Conservation (phyloP, 2,329 filamentous ascomycete species). For the Ampelomyces quisqualis region DNA sequence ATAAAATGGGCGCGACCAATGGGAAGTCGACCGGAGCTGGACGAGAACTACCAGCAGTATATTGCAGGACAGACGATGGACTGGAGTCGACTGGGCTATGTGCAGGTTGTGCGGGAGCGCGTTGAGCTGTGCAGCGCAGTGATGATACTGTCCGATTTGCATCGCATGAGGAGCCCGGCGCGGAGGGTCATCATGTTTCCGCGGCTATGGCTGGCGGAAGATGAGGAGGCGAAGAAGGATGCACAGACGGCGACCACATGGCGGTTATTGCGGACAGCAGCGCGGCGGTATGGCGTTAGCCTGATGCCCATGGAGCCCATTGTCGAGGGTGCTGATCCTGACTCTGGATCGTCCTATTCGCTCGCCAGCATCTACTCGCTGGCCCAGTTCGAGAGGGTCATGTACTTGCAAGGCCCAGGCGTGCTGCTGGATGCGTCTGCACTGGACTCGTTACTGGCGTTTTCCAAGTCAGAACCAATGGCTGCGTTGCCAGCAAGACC, state of each 20-base stretch:
- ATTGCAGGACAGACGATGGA: constrained; percentile 42
- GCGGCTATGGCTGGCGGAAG: constrained; percentile 37
- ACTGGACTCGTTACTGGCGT: constrained; percentile 48
- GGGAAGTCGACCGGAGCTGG: constrained; percentile 27
- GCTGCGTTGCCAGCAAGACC: constrained; percentile 38
- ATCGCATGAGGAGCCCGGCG: constrained; percentile 49
- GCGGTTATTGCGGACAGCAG: constrained; percentile 49
- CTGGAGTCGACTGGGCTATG: constrained; percentile 51
- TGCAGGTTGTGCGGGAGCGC: constrained; percentile 50
- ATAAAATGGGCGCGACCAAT: constrained; percentile 42
- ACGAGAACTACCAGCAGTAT: constrained; percentile 36
- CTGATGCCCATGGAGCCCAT: constrained; percentile 48
- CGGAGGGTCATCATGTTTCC: constrained; percentile 51
- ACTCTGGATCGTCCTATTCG: constrained; percentile 44
- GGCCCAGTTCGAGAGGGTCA: constrained; percentile 48
- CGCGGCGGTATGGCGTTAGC: constrained; percentile 49
- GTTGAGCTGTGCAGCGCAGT: constrained; percentile 53
- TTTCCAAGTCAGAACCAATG: constrained; percentile 41
- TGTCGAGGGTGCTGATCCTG: constrained; percentile 35
- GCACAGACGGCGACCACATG: constrained; percentile 48
- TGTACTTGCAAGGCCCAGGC: constrained; percentile 50
- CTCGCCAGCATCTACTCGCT: constrained; percentile 50
- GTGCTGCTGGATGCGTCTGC: constrained; percentile 50
- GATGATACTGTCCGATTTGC: constrained; percentile 52
- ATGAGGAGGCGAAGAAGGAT: constrained; percentile 42